Conservation (phyloP, 2,329 filamentous ascomycete species). For the Colletotrichum sp. region DNA sequence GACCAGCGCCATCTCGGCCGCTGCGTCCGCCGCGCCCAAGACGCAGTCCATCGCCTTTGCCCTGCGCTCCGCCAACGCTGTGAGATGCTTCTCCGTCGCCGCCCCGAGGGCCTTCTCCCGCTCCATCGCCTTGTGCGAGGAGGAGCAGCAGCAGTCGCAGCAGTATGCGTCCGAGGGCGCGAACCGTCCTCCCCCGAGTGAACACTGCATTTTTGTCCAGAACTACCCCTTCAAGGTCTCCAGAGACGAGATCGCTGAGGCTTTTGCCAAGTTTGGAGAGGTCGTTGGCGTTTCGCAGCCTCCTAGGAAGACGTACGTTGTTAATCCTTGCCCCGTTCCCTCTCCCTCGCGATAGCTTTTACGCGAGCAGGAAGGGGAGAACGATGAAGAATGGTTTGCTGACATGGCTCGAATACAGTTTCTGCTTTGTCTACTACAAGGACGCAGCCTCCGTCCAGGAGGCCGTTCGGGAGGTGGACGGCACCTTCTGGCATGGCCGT, state of each 20-base stretch:
- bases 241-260: constrained; percentile 61
- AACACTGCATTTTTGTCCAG: constrained; percentile 60
- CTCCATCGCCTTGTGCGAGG: neutral
- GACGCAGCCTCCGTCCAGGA: neutral
- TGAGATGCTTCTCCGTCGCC: neutral
- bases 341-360: neutral
- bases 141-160: neutral
- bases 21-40: constrained; percentile 3
- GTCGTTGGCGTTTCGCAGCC: constrained; percentile 20
- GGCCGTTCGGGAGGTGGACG: constrained; percentile 14
- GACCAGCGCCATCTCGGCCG: constrained; percentile 1
- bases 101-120: constrained; percentile 6
- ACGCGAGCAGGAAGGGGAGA: neutral
- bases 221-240: constrained; percentile 75
- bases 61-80: neutral
- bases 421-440: constrained; percentile 13
- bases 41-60: constrained; percentile 8
- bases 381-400: neutral
- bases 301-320: neutral
- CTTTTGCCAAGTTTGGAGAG: constrained; percentile 54
- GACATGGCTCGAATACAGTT: neutral
- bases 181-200: neutral
- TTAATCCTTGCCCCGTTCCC: neutral
- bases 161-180: neutral
- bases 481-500: constrained; percentile 23